Evolutionary conservation across 2,329 filamentous ascomycete species (phyloP), one percentile per base, ranked within the genome.

Genomic region (Fusarium protoensiforme): DNA sequence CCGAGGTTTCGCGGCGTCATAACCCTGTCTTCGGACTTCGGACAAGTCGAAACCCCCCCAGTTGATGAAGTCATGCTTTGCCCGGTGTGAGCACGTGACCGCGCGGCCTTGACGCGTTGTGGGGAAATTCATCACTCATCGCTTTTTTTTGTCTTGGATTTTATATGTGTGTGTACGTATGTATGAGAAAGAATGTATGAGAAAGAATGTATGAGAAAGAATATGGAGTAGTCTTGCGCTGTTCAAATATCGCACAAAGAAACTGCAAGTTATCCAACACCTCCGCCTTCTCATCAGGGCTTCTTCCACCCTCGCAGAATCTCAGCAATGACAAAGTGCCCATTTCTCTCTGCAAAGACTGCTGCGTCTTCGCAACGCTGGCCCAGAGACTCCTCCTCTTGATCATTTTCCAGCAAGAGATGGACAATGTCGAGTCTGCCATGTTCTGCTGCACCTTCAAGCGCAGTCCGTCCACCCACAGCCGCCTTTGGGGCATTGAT

Each of bases 21-120:
- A 29, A 41, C 31, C 46, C 46, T 41, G 56, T 27, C 38, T 59
- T 57, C 62, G 53, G 53, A 61, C 35, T 43, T 61, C 57, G 57
- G 57, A 43, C 46, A 65, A 61, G 29, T 61, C 29, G 13, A 24
- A 24, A 48, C 16, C 61, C 27, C 39, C 46, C 57, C 43, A 56
- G 24, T 57, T 31, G 20, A 67, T 69, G 67, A 69, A 60, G 64
- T 63, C 67, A 69, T 69, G 63, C 35, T 35, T 65, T 41, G 29
- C 53, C 48, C 14, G 61, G 31, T n/a, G 27, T 27, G 18, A 16
- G 76, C 80, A 81, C 80, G 77, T 81, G 80, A 74, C 46, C 7
- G 70, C 79, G 80, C 63, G 80, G 66, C 46, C 35, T 18, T 20
- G 56, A 69, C 79, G 79, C 75, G 79, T 78, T 39, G 59, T 57